Conservation (phyloP, 2,329 filamentous ascomycete genomes). For the Bipolaris gigantea region DNA sequence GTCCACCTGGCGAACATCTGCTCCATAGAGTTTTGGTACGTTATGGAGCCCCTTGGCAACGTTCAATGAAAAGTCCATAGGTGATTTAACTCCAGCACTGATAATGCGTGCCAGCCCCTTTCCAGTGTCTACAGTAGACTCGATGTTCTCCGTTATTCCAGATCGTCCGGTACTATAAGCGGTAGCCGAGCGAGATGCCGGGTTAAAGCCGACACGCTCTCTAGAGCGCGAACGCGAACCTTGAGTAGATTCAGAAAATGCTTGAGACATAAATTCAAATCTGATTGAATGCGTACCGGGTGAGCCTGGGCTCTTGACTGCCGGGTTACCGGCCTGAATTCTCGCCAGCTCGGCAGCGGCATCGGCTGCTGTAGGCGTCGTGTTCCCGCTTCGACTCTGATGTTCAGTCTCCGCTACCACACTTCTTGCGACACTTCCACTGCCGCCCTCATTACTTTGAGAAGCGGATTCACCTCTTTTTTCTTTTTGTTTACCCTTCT, state of each 20-base stretch:
- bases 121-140: slow-evolving; percentile 65
- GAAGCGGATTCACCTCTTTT: slow-evolving; percentile 13
- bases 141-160: slow-evolving; percentile 36
- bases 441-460: slow-evolving; percentile 16
- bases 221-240: slow-evolving; percentile 34
- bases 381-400: slow-evolving; percentile 23
- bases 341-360: slow-evolving; percentile 10
- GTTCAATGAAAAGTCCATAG: slow-evolving; percentile 81
- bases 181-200: slow-evolving; percentile 5
- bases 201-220: slow-evolving; percentile 14
- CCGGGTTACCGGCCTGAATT: slow-evolving; percentile 13
- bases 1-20: slow-evolving; percentile 75
- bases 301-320: slow-evolving; percentile 13
- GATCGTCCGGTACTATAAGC: slow-evolving; percentile 20
- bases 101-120: slow-evolving; percentile 73
- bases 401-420: slow-evolving; percentile 15
- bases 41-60: slow-evolving; percentile 88
- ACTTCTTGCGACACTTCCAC: slow-evolving; percentile 18
- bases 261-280: slow-evolving; percentile 38
- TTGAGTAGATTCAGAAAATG: slow-evolving; percentile 35
- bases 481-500: slow-evolving; percentile 34
- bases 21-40: slow-evolving; percentile 80
- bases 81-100: slow-evolving; percentile 73
- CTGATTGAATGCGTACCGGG: slow-evolving; percentile 30
- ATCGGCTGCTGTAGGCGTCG: slow-evolving; percentile 23